phyloP scores from a whole-genome alignment of 805 yeast genomes.

The Kurtzmaniella fragi region DNA sequence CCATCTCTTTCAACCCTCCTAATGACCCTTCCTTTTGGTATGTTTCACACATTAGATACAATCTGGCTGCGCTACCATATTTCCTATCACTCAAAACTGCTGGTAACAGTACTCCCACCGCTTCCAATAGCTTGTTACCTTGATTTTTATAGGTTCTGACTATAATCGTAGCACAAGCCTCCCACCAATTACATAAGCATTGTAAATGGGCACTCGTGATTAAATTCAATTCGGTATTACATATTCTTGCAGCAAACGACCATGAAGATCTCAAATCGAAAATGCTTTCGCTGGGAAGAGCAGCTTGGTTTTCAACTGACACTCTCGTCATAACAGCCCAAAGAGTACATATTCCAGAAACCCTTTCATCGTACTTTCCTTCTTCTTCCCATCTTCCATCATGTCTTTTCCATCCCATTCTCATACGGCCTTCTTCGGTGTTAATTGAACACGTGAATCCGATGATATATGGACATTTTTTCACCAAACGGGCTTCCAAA shows the following conservation, averaged over 20 bases:
- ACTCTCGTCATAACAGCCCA: constrained; percentile 69
- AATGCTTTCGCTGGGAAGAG: constrained; percentile 52
- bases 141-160: constrained; percentile 60
- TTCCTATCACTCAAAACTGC: constrained; percentile 43
- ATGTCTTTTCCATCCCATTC: constrained; percentile 84
- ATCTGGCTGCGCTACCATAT: constrained; percentile 74
- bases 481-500: constrained; percentile 75
- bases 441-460: constrained; percentile 75
- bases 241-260: constrained; percentile 66
- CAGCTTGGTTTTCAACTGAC: constrained; percentile 9
- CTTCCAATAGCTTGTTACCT: constrained; percentile 53
- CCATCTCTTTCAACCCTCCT: constrained; percentile 43
- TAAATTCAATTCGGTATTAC: constrained; percentile 49
- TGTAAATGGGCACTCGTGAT: constrained; percentile 67
- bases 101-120: constrained; percentile 51
- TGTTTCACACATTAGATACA: constrained; percentile 75
- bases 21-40: constrained; percentile 50
- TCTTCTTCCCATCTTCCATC: constrained; percentile 57
- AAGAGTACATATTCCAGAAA: constrained; percentile 79
- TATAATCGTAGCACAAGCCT: constrained; percentile 61
- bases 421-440: constrained; percentile 72
- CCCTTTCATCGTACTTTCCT: constrained; percentile 73
- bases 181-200: constrained; percentile 88
- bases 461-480: constrained; percentile 84
- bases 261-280: constrained; percentile 40